Percentiles rank a stretch among this genome's conserved stretches.
phyloP scores from a whole-genome alignment of 805 yeast species.

The Saccharomycopsis sp. region DNA sequence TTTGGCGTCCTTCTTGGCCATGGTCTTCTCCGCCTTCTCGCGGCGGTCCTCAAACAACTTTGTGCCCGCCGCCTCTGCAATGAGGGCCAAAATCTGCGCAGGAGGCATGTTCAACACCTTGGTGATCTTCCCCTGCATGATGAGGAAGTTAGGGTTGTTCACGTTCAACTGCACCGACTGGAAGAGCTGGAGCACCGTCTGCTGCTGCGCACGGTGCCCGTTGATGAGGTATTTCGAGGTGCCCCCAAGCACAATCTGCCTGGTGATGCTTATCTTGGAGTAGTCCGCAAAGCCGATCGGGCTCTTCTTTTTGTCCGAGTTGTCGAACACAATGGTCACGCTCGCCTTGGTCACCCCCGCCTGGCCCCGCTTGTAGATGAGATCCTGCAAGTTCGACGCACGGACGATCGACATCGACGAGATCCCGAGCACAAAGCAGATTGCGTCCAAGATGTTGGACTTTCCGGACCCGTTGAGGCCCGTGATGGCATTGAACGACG shows the following conservation, averaged over 20 bases:
- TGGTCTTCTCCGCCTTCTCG: constrained; percentile 84
- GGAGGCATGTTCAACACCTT: constrained; percentile 97
- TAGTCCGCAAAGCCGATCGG: constrained; percentile 85
- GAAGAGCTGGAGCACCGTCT: constrained; percentile 79
- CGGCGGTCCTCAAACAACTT: constrained; percentile 90
- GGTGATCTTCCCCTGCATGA: constrained; percentile 98
- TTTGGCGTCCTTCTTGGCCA: constrained; percentile 85
- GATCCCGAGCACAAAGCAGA: constrained; percentile 96
- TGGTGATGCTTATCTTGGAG: constrained; percentile 77
- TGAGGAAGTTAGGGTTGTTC: constrained; percentile 92
- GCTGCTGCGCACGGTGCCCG: constrained; percentile 95
- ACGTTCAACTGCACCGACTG: constrained; percentile 94
- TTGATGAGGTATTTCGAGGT: constrained; percentile 87
- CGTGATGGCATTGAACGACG: constrained; percentile 94
- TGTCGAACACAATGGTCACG: constrained; percentile 93
- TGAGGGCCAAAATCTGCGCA: constrained; percentile 75
- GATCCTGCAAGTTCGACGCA: constrained; percentile 87
- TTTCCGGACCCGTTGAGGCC: constrained; percentile 98
- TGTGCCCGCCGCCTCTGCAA: constrained; percentile 98
- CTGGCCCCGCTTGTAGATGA: constrained; percentile 94
- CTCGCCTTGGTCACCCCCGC: constrained; percentile 97
- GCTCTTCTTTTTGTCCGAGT: constrained; percentile 61
- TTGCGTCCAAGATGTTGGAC: constrained; percentile 92
- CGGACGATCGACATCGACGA: constrained; percentile 92
- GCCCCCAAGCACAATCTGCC: constrained; percentile 89